A percentile compares a stretch with the other conserved stretches of the same genome.
Evolutionary conservation across 1,139 yeast genomes (phyloP).

Genomic region (Hansenula anomala): DNA sequence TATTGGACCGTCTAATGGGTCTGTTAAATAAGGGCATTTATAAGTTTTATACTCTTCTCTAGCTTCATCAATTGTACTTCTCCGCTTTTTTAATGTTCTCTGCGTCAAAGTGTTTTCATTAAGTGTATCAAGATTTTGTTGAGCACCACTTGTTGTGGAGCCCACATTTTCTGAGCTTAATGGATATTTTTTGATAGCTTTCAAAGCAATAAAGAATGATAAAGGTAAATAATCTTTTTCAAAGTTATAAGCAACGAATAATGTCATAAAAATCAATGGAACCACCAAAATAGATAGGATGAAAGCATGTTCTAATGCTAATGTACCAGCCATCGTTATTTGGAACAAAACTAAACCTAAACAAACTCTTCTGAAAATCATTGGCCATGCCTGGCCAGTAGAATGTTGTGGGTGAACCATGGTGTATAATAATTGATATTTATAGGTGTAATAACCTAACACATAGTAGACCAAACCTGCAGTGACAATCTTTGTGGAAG

Average conservation of each 20-base stretch:
- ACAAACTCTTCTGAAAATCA: constrained; percentile 53
- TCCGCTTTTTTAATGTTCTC: constrained; percentile 17
- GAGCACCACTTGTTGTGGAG: background rate
- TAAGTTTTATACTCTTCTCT: constrained; percentile 61
- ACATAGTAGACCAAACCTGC: constrained; percentile 60
- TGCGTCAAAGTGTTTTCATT: background rate
- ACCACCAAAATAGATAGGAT: constrained; percentile 45
- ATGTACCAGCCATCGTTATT: constrained; percentile 63
- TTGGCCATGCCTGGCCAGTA: constrained; percentile 69
- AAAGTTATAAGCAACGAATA: constrained; percentile 48
- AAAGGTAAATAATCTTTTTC: constrained; percentile 58
- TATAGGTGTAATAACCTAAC: constrained; percentile 59
- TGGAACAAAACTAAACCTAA: constrained; percentile 57
- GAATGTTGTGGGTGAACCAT: constrained; percentile 71
- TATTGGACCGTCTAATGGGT: constrained; percentile 72
- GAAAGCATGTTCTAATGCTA: constrained; percentile 59
- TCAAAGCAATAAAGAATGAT: constrained; percentile 55
- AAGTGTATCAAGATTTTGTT: too few relatives aligned
- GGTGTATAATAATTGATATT: constrained; percentile 60
- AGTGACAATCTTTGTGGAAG: constrained; percentile 60
- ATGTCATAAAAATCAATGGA: constrained; percentile 49
- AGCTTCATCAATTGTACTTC: constrained; percentile 58
- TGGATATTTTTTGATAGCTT: constrained; percentile 37
- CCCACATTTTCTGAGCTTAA: background rate
- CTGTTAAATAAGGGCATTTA: constrained; percentile 68